Percentiles rank a stretch among this genome's conserved stretches.
phyloP scores from a whole-genome alignment of 169 alveolate genomes.

The Eimeria maxima region DNA sequence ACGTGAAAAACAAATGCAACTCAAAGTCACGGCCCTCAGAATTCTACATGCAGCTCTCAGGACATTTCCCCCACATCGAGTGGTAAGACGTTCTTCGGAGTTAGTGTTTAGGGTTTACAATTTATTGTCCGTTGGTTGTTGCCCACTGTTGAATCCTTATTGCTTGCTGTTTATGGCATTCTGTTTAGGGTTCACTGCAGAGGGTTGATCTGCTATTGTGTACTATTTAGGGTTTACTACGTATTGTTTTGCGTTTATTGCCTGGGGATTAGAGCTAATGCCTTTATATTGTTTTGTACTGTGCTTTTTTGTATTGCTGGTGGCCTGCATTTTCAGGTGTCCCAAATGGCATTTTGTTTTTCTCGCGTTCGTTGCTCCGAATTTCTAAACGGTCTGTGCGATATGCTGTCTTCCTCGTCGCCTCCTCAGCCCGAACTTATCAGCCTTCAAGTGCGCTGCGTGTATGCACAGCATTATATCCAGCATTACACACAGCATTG shows the following conservation, averaged over 20 bases:
- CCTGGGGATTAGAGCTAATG: no score
- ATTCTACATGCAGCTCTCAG: constrained; percentile 52
- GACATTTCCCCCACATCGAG: constrained; percentile 84
- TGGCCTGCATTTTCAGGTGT: background rate
- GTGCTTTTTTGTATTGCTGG: background rate
- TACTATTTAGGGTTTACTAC: background rate
- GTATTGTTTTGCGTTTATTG: background rate
- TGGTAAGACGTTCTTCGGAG: constrained; percentile 28
- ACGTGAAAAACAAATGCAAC: background rate
- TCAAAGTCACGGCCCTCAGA: constrained; percentile 44
- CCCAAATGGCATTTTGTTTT: constrained; percentile 29
- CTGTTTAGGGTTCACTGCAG: no score
- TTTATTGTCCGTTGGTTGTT: background rate
- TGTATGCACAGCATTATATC: background rate
- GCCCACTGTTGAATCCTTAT: no score
- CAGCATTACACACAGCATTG: no score
- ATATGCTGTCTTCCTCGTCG: background rate
- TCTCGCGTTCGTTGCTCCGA: constrained; percentile 6
- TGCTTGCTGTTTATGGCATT: no score
- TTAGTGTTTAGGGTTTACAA: constrained; percentile 2
- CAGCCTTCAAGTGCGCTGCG: background rate
- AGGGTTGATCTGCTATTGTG: background rate
- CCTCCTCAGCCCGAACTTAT: background rate
- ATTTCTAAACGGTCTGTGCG: background rate
- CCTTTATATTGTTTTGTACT: background rate